These are phyloP conservation scores for Lactarius hatsudake DNA, from an alignment of 768 basidiomycete species.

Conservation along the genomic window DNA sequence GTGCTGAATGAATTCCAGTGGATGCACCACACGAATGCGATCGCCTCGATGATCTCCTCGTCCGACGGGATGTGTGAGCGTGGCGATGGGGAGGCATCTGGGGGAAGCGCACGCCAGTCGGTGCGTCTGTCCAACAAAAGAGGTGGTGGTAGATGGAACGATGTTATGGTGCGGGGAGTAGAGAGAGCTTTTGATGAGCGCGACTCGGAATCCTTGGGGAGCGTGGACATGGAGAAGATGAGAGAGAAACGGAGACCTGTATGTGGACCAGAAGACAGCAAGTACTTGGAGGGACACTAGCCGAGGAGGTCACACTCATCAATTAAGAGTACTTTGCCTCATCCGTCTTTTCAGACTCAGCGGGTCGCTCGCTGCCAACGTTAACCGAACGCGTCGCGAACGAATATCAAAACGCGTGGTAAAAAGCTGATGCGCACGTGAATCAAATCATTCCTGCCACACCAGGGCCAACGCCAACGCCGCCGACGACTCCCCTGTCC, in stretches of 20 bases:
- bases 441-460: slow-evolving; percentile 18
- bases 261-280: not conserved
- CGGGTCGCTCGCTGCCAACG: not conserved
- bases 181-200: not conserved
- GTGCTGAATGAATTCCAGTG: slow-evolving; percentile 27
- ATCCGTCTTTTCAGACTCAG: not conserved
- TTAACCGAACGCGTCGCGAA: slow-evolving; percentile 1
- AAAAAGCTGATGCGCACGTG: slow-evolving; percentile 16
- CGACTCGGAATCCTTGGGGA: not conserved
- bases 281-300: not conserved
- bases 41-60: slow-evolving; percentile 21
- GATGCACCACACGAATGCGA: slow-evolving; percentile 23
- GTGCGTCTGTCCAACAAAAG: not conserved
- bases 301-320: not conserved
- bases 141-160: not conserved
- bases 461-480: no score
- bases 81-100: slow-evolving; percentile 14
- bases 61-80: slow-evolving; percentile 22
- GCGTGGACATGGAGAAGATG: slow-evolving; percentile 1
- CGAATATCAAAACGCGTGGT: not conserved
- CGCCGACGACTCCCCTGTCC: slow-evolving; percentile 22
- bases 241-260: not conserved
- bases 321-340: not conserved
- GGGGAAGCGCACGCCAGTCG: slow-evolving; percentile 24
- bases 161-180: not conserved